phyloP scores from a whole-genome alignment of 305 asterid species.

The Nicotiana rustica region DNA sequence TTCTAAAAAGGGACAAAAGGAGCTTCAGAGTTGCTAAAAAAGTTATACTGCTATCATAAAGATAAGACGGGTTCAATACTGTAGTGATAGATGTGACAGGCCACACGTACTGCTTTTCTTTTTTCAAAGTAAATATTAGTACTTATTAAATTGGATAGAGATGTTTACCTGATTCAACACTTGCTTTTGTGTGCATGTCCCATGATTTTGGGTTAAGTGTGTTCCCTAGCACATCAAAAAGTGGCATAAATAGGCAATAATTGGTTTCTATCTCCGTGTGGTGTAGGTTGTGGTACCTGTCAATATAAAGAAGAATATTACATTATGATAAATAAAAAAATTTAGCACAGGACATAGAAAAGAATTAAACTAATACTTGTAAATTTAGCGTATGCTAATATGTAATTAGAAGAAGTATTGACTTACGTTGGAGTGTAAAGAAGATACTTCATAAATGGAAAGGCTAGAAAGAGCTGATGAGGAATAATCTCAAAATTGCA shows the following conservation, averaged over 20 bases:
- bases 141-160: neutral
- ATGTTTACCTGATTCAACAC: slow-evolving; percentile 61
- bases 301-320: neutral
- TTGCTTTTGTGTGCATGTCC: slow-evolving; percentile 63
- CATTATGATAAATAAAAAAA: neutral
- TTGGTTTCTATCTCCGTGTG: slow-evolving; percentile 68
- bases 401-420: neutral
- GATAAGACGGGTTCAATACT: neutral
- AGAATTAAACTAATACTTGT: no score
- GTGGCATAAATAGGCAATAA: slow-evolving; percentile 92
- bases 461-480: slow-evolving; percentile 64
- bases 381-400: neutral
- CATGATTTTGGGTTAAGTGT: slow-evolving; percentile 76
- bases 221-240: slow-evolving; percentile 77
- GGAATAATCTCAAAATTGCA: slow-evolving; percentile 85
- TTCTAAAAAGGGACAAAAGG: neutral
- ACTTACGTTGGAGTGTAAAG: slow-evolving; percentile 89
- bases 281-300: slow-evolving; percentile 87
- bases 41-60: neutral
- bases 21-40: neutral
- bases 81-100: no score
- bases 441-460: slow-evolving; percentile 70
- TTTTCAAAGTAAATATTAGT: no score
- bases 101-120: no score
- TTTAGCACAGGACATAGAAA: neutral